These are phyloP conservation scores for Diaporthe ilicicola DNA, from an alignment of 2,329 filamentous ascomycete species.

Conservation along the genomic window DNA sequence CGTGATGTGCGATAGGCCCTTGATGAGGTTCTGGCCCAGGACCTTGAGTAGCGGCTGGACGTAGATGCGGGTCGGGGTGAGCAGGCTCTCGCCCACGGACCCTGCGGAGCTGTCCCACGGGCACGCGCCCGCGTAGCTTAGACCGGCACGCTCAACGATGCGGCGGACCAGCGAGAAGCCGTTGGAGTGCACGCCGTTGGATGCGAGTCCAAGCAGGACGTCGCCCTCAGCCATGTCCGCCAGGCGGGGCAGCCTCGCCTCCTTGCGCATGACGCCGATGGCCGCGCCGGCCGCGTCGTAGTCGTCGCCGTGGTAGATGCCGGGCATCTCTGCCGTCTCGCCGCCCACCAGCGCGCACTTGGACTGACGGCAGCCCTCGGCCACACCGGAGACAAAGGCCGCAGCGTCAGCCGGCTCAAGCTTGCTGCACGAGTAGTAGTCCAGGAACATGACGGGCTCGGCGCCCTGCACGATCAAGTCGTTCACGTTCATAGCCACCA, in stretches of 20 bases:
- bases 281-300: constrained; percentile 95
- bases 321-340: constrained; percentile 98
- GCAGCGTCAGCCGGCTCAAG: constrained; percentile 81
- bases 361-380: constrained; percentile 83
- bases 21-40: constrained; percentile 70
- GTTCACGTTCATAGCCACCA: constrained; percentile 99
- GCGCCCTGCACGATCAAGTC: constrained; percentile 96
- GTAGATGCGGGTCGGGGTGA: constrained; percentile 94
- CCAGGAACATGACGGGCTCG: constrained; percentile 93
- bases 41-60: constrained; percentile 81
- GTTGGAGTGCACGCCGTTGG: constrained; percentile 92
- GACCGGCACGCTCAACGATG: constrained; percentile 77
- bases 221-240: constrained; percentile 83
- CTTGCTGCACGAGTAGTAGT: constrained; percentile 95
- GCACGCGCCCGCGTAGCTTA: constrained; percentile 75
- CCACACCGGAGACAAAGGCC: constrained; percentile 90
- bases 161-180: constrained; percentile 96
- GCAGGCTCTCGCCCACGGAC: constrained; percentile 76
- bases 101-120: constrained; percentile 73
- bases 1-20: constrained; percentile 96
- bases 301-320: constrained; percentile 86
- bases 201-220: constrained; percentile 84
- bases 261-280: constrained; percentile 79
- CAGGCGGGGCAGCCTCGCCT: constrained; percentile 77
- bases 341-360: constrained; percentile 94